Conservation (phyloP, 2,329 filamentous ascomycete species). For the Pestalotiopsis sp. region DNA sequence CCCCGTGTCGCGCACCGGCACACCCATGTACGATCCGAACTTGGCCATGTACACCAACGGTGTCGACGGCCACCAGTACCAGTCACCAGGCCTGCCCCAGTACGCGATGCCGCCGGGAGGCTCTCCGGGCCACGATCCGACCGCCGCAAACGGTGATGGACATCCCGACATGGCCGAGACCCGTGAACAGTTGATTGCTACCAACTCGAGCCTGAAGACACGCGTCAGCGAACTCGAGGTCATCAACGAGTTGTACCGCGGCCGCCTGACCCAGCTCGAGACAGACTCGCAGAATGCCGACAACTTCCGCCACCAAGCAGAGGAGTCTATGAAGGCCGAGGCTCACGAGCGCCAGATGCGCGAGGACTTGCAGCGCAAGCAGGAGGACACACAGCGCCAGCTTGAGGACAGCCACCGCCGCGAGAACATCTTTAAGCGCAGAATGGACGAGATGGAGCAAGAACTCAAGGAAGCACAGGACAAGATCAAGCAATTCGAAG, state of each 20-base stretch:
- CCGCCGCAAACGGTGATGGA: constrained; percentile 55
- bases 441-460: constrained; percentile 76
- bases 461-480: constrained; percentile 38
- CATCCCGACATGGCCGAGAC: constrained; percentile 72
- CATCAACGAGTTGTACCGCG: constrained; percentile 82
- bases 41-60: constrained; percentile 74
- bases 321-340: constrained; percentile 56
- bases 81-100: constrained; percentile 49
- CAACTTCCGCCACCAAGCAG: constrained; percentile 49
- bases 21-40: constrained; percentile 74
- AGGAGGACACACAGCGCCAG: constrained; percentile 52
- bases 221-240: constrained; percentile 93
- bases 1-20: constrained; percentile 76
- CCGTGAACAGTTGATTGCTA: constrained; percentile 76
- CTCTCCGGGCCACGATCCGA: constrained; percentile 50
- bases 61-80: constrained; percentile 71
- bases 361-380: constrained; percentile 39
- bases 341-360: constrained; percentile 58
- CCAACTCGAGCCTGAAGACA: constrained; percentile 88
- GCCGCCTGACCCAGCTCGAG: constrained; percentile 76
- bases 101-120: constrained; percentile 51
- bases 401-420: constrained; percentile 76
- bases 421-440: constrained; percentile 79
- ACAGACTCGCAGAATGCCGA: constrained; percentile 68
- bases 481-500: constrained; percentile 17